A percentile compares a stretch with the other conserved stretches of the same genome.
phyloP scores from a whole-genome alignment of 192 early-diverging fungal genomes.

The Mortierella alpina region DNA sequence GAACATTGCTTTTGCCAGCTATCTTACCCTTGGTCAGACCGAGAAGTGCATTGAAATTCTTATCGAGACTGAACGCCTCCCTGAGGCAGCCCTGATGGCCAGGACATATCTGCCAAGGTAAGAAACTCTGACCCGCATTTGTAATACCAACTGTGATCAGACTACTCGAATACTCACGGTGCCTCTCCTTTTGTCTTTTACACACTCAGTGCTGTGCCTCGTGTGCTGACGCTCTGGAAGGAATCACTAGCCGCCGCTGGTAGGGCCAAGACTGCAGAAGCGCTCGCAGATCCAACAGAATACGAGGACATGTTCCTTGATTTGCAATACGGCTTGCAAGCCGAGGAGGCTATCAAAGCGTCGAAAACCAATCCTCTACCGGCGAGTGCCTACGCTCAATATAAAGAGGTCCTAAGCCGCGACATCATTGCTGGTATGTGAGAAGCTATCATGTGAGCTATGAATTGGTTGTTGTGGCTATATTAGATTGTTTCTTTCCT shows the following conservation, averaged over 20 bases:
- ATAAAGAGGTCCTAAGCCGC: slow-evolving; percentile 66
- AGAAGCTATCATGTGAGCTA: too few relatives aligned
- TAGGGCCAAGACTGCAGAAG: slow-evolving; percentile 87
- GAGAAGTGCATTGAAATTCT: slow-evolving; percentile 91
- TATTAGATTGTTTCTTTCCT: neutral
- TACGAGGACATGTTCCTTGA: slow-evolving; percentile 93
- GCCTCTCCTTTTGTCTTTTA: neutral
- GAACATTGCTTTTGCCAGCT: slow-evolving; percentile 93
- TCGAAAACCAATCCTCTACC: slow-evolving; percentile 43
- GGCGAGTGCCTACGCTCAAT: slow-evolving; percentile 65
- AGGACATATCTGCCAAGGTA: slow-evolving; percentile 85
- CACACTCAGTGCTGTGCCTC: slow-evolving; percentile 63
- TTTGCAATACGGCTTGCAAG: slow-evolving; percentile 66
- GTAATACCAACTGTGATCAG: neutral
- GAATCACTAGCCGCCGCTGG: slow-evolving; percentile 70
- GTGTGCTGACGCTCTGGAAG: slow-evolving; percentile 84
- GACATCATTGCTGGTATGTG: slow-evolving; percentile 68
- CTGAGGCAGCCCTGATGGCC: slow-evolving; percentile 96
- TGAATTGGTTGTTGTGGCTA: too few relatives aligned
- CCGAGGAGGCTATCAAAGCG: slow-evolving; percentile 58
- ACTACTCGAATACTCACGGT: neutral
- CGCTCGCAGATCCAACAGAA: slow-evolving; percentile 86
- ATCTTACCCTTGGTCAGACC: slow-evolving; percentile 77
- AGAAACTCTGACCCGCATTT: neutral
- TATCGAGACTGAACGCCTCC: slow-evolving; percentile 85